Percentiles rank a stretch among this genome's conserved stretches.
Evolutionary conservation across 1,284 basidiomycete species (phyloP).

Genomic region (Ceratobasidium sp.): DNA sequence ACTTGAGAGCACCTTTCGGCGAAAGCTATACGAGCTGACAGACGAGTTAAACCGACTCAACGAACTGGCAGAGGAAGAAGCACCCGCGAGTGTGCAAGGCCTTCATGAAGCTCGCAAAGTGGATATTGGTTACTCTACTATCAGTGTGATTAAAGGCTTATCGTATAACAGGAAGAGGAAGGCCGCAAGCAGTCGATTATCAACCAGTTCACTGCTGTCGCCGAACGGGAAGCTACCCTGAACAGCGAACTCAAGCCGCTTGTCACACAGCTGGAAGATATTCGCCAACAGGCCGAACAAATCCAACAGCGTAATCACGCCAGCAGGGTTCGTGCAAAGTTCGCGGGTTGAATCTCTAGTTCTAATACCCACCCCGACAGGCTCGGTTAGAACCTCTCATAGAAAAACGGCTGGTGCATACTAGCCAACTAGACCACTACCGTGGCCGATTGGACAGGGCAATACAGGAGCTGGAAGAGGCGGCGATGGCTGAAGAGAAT

Average conservation of each 20-base stretch:
- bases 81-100: constrained; percentile 78
- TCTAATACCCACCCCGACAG: constrained; percentile 1
- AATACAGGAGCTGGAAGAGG: constrained; percentile 52
- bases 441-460: constrained; percentile 44
- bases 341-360: not conserved
- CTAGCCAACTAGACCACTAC: constrained; percentile 46
- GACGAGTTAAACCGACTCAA: constrained; percentile 61
- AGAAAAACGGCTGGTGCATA: constrained; percentile 39
- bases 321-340: constrained; percentile 2
- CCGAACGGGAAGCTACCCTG: constrained; percentile 39
- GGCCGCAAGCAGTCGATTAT: constrained; percentile 62
- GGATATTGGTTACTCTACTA: constrained; percentile 59
- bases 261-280: constrained; percentile 42
- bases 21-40: constrained; percentile 57
- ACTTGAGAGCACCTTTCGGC: constrained; percentile 53
- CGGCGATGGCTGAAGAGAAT: constrained; percentile 67
- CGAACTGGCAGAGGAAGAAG: constrained; percentile 78
- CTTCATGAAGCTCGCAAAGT: constrained; percentile 68
- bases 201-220: constrained; percentile 45
- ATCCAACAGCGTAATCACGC: constrained; percentile 35
- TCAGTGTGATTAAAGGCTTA: not conserved
- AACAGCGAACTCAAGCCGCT: constrained; percentile 39
- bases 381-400: constrained; percentile 33
- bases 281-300: constrained; percentile 38
- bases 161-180: constrained; percentile 65